These are phyloP conservation scores for Hypsizygus marmoreus DNA, from an alignment of 768 basidiomycete genomes.

Conservation along the genomic window DNA sequence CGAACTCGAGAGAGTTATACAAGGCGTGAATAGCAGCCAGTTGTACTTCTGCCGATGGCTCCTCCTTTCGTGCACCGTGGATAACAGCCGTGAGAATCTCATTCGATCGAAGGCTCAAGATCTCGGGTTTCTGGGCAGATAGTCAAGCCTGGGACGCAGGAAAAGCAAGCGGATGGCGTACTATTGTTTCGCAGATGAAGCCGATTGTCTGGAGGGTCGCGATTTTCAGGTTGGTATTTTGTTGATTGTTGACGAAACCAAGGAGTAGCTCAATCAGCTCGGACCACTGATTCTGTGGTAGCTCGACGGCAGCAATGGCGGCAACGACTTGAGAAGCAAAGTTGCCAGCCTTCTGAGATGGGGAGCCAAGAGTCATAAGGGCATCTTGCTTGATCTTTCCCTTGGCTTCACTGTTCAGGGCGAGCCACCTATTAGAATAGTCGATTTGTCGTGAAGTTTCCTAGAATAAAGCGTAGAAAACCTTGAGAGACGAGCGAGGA, in stretches of 20 bases:
- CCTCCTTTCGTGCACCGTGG: constrained; percentile 96
- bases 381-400: constrained; percentile 86
- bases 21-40: constrained; percentile 90
- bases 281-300: constrained; percentile 86
- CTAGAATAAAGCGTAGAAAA: constrained; percentile 41
- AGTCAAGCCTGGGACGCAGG: constrained; percentile 10
- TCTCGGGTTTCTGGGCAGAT: constrained; percentile 82
- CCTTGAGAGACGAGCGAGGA: constrained; percentile 20
- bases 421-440: constrained; percentile 79
- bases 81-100: constrained; percentile 99
- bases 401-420: constrained; percentile 66
- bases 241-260: constrained; percentile 78
- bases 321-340: constrained; percentile 94
- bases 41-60: constrained; percentile 88
- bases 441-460: constrained; percentile 75
- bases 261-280: constrained; percentile 88
- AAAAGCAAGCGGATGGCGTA: constrained; percentile 46
- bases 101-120: constrained; percentile 85
- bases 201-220: constrained; percentile 94
- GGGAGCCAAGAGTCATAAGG: constrained; percentile 79
- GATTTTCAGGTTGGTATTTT: constrained; percentile 75
- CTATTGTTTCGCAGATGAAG: constrained; percentile 95
- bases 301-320: constrained; percentile 91
- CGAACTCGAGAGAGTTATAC: constrained; percentile 95
- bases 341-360: constrained; percentile 69